Evolutionary conservation across 305 asterid genomes (phyloP).

Genomic region (Ilex paraguariensis): DNA sequence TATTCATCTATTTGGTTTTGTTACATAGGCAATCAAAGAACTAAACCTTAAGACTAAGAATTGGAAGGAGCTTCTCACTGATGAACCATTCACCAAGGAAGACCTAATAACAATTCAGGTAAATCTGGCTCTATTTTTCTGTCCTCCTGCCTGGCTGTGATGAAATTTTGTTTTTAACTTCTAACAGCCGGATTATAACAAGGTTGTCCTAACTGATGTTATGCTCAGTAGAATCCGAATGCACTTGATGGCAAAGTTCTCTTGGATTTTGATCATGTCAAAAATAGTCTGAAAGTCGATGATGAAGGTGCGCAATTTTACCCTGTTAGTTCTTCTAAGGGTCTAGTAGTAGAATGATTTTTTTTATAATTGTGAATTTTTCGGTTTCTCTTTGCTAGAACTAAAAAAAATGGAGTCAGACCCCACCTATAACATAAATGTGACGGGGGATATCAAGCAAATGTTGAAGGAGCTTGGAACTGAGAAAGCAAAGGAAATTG

Average conservation of each 20-base stretch:
- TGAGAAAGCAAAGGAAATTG: constrained; percentile 88
- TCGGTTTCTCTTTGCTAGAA: constrained; percentile 41
- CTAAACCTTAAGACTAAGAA: constrained; percentile 88
- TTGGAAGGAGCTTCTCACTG: constrained; percentile 99
- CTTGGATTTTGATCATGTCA: constrained; percentile 84
- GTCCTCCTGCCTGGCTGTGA: constrained; percentile 13
- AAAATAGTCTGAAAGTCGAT: constrained; percentile 76
- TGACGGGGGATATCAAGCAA: constrained; percentile 80
- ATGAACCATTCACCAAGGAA: constrained; percentile 79
- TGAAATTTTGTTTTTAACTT: constrained; percentile 4
- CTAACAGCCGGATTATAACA: constrained; percentile 9
- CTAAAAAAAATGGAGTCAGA: constrained; percentile 71
- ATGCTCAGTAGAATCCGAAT: constrained; percentile 75
- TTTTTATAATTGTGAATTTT: constrained; percentile 11
- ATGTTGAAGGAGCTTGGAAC: constrained; percentile 95
- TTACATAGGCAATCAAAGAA: constrained; percentile 83
- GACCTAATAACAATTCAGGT: constrained; percentile 95
- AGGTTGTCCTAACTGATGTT: constrained; percentile 15
- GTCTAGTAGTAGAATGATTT: constrained; percentile 6
- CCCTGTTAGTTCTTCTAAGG: constrained; percentile 3
- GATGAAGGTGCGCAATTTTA: constrained; percentile 66
- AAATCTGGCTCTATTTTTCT: constrained; percentile 7
- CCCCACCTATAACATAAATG: constrained; percentile 83
- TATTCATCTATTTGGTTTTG: constrained; percentile 7
- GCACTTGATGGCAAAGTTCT: constrained; percentile 79